Conservation (phyloP, 164 flowering plant species). For the Chloranthus sessilifolius region DNA sequence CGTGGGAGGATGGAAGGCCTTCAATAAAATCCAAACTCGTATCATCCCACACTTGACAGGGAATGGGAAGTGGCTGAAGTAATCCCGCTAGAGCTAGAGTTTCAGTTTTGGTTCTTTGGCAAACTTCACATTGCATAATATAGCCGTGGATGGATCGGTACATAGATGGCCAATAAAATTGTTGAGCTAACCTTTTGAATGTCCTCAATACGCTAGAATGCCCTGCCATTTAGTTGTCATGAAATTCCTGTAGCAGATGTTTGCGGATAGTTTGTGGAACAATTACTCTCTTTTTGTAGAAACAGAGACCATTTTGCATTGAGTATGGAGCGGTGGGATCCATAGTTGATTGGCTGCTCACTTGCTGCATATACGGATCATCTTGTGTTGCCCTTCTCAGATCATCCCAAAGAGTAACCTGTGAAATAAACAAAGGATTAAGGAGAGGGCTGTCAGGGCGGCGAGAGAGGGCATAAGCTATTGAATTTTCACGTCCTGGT, state of each 20-base stretch:
- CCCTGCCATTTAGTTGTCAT: not conserved
- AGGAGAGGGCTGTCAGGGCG: not conserved
- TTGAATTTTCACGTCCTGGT: too few species aligned
- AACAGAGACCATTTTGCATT: too few species aligned
- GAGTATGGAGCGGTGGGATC: too few species aligned
- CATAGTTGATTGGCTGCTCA: too few species aligned
- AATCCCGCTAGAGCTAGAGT: not conserved
- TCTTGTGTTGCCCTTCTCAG: too few species aligned
- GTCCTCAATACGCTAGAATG: conserved; percentile 8
- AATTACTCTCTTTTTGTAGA: too few species aligned
- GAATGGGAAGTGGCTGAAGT: conserved; percentile 9
- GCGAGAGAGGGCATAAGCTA: not conserved
- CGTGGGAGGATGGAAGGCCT: not conserved
- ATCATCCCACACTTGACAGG: not conserved
- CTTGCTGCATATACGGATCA: too few species aligned
- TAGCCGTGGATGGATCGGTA: not conserved
- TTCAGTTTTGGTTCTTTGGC: not conserved
- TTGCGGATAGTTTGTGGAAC: not conserved
- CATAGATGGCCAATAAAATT: conserved; percentile 15
- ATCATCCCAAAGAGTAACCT: too few species aligned
- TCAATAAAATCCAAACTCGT: conserved; percentile 10
- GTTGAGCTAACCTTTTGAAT: not conserved
- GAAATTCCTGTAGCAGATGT: not conserved
- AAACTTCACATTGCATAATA: not conserved
- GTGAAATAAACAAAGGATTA: not conserved